Conservation (phyloP, 2,329 filamentous ascomycete genomes). For the Zopfia rhizophila region DNA sequence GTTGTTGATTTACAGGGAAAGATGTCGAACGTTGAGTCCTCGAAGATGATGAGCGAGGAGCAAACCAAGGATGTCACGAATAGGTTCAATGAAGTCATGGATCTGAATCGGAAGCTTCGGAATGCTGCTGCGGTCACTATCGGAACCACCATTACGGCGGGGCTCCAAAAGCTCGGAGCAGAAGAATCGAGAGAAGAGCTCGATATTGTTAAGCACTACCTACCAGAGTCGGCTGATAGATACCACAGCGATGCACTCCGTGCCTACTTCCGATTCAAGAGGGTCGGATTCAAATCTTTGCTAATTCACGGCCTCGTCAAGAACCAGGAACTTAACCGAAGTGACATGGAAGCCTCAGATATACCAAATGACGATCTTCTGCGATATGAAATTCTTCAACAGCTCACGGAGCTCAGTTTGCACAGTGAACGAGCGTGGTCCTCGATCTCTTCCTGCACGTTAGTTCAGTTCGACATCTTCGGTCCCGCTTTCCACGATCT, state of each 20-base stretch:
- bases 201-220: slow-evolving; percentile 86
- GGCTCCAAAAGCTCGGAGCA: slow-evolving; percentile 85
- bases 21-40: slow-evolving; percentile 90
- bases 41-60: slow-evolving; percentile 89
- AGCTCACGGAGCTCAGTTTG: slow-evolving; percentile 82
- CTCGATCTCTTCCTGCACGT: slow-evolving; percentile 80
- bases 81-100: slow-evolving; percentile 93
- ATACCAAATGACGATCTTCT: slow-evolving; percentile 65
- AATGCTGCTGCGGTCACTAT: slow-evolving; percentile 90
- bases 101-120: slow-evolving; percentile 94
- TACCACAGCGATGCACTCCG: slow-evolving; percentile 86
- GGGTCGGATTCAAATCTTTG: slow-evolving; percentile 87
- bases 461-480: slow-evolving; percentile 81
- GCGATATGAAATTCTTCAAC: slow-evolving; percentile 80
- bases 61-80: slow-evolving; percentile 91
- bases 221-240: slow-evolving; percentile 77
- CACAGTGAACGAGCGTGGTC: slow-evolving; percentile 88
- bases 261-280: slow-evolving; percentile 86
- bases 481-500: slow-evolving; percentile 86
- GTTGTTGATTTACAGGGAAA: slow-evolving; percentile 87
- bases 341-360: too few relatives aligned
- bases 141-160: slow-evolving; percentile 92
- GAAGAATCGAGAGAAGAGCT: slow-evolving; percentile 90
- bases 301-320: slow-evolving; percentile 81
- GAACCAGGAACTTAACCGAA: slow-evolving; percentile 61